phyloP scores from a whole-genome alignment of 768 basidiomycete genomes.

The Lactarius tabidus region DNA sequence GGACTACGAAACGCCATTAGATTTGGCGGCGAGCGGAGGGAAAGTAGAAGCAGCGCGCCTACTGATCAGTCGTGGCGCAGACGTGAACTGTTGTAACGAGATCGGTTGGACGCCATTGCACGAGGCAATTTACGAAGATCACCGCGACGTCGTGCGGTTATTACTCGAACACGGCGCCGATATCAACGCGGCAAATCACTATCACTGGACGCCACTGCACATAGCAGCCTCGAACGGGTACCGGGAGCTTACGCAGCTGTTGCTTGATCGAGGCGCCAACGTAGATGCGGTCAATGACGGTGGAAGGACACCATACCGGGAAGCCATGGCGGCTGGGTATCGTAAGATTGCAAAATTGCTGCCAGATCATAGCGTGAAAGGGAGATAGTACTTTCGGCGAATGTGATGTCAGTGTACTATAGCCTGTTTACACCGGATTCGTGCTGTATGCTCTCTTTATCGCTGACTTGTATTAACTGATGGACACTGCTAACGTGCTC shows the following conservation, averaged over 20 bases:
- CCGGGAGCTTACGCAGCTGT: neutral
- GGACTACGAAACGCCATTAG: neutral
- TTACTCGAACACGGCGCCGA: neutral
- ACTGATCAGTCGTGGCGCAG: neutral
- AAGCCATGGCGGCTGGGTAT: neutral
- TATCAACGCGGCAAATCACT: accelerated
- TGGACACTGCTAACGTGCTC: too few relatives aligned
- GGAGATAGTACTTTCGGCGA: neutral
- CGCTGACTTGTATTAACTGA: too few relatives aligned
- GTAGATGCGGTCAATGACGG: neutral
- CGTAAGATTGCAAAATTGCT: neutral
- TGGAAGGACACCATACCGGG: neutral
- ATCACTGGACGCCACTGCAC: neutral
- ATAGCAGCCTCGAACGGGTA: neutral
- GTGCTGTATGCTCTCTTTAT: too few relatives aligned
- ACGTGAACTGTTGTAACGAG: neutral
- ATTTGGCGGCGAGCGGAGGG: neutral
- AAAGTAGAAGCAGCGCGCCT: neutral
- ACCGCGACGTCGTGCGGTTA: neutral
- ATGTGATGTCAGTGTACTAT: neutral
- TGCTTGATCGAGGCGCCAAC: neutral
- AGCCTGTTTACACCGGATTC: too few relatives aligned
- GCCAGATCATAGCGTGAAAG: neutral
- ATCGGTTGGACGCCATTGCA: neutral
- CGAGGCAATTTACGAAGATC: neutral